phyloP scores from a whole-genome alignment of 495 filamentous ascomycete genomes.

The Articulospora tetracladia region DNA sequence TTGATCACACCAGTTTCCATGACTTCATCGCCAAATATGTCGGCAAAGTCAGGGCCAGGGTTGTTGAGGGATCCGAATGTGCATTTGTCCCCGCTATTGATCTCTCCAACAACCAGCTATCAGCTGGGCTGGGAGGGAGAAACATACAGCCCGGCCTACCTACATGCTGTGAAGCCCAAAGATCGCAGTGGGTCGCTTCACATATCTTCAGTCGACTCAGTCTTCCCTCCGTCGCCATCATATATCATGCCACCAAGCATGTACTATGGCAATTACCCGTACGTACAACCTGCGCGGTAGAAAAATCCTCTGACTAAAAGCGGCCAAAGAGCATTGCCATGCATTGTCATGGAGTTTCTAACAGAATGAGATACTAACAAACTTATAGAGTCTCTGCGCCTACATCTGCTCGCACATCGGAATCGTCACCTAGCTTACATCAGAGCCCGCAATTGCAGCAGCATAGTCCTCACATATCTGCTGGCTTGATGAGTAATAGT shows the following conservation, averaged over 20 bases:
- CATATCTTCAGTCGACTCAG: constrained; percentile 9
- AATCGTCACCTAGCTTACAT: constrained; percentile 9
- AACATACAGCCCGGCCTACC: constrained; percentile 5
- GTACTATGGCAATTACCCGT: constrained; percentile 10
- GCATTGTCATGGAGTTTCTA: no score
- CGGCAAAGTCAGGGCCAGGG: background rate
- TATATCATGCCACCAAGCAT: background rate
- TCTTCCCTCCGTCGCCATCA: constrained; percentile 13
- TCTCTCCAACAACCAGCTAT: constrained; percentile 11
- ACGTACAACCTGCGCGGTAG: background rate
- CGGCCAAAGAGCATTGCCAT: no score
- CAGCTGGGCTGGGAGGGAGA: constrained; percentile 4
- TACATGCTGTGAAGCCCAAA: constrained; percentile 21
- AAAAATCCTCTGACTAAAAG: no score
- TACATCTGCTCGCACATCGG: constrained; percentile 5
- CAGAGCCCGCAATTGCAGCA: constrained; percentile 2
- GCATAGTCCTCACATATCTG: constrained; percentile 4
- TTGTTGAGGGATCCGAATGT: constrained; percentile 6
- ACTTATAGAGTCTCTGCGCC: constrained; percentile 10
- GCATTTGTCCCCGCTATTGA: constrained; percentile 15
- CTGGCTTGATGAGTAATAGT: constrained; percentile 3
- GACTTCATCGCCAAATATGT: constrained; percentile 12
- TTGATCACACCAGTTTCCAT: constrained; percentile 21
- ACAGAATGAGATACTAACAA: background rate
- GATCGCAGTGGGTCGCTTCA: constrained; percentile 6